Conservation (phyloP, 1,284 basidiomycete genomes). For the Ceratobasidium papillatum region DNA sequence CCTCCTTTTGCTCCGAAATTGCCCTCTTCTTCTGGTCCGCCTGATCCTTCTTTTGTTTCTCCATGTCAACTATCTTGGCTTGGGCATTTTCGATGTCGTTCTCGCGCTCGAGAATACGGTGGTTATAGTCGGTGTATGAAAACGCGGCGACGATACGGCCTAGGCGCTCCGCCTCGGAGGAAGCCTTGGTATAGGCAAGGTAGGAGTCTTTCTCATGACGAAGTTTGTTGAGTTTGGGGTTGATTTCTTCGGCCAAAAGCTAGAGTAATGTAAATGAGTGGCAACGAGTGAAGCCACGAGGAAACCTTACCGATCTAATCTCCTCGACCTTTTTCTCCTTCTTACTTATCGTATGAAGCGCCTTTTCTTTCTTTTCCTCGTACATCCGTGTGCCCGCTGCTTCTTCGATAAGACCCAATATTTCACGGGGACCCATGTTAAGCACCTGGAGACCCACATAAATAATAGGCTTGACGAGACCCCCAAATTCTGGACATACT, state of each 20-base stretch:
- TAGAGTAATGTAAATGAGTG: constrained; percentile 42
- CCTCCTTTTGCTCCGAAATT: constrained; percentile 61
- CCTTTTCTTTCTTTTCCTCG: constrained; percentile 98
- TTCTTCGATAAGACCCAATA: constrained; percentile 98
- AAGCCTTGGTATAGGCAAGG: constrained; percentile 90
- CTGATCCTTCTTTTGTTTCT: constrained; percentile 56
- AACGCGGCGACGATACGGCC: constrained; percentile 85
- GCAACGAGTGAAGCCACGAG: not conserved
- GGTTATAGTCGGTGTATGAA: constrained; percentile 78
- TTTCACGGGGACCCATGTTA: constrained; percentile 98
- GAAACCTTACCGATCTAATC: constrained; percentile 65
- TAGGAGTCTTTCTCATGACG: constrained; percentile 90
- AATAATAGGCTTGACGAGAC: not conserved
- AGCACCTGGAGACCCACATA: constrained; percentile 72
- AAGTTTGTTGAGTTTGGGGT: constrained; percentile 92
- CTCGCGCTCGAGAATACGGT: constrained; percentile 62
- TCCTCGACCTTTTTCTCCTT: constrained; percentile 98
- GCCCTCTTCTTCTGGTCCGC: constrained; percentile 58
- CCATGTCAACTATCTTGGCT: constrained; percentile 52
- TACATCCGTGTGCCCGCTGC: constrained; percentile 99
- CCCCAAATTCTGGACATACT: constrained; percentile 53
- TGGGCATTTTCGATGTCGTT: constrained; percentile 45
- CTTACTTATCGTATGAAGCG: constrained; percentile 95
- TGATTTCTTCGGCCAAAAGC: constrained; percentile 90
- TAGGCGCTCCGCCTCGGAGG: constrained; percentile 89